Evolutionary conservation across 257 asterid species (phyloP).

Genomic region (Gardenia jasminoides): DNA sequence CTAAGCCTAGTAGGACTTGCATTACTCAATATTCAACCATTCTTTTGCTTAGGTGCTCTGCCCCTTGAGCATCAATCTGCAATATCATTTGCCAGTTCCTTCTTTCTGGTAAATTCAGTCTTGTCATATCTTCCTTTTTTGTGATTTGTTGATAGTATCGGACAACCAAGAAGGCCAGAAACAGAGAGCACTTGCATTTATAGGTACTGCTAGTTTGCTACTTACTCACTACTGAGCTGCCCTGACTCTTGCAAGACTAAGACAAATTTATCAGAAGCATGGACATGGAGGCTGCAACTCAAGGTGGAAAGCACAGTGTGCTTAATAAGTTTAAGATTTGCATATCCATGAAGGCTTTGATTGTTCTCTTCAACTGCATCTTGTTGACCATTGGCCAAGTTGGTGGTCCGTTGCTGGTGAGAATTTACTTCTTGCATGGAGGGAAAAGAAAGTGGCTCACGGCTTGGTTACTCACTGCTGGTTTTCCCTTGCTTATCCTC

Average conservation of each 20-base stretch:
- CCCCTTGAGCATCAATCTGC: not conserved
- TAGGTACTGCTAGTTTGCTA: not conserved
- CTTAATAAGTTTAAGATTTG: not conserved
- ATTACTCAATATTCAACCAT: not conserved
- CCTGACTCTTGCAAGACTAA: not conserved
- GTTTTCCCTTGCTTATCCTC: slow-evolving; percentile 32
- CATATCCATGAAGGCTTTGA: slow-evolving; percentile 21
- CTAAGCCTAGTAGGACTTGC: not conserved
- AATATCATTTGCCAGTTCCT: not conserved
- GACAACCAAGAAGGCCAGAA: not conserved
- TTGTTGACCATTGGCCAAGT: slow-evolving; percentile 30
- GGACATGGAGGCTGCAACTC: not conserved
- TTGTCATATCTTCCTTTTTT: too few species aligned
- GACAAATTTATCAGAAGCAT: not conserved
- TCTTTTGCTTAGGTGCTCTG: not conserved
- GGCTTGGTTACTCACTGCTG: slow-evolving; percentile 34
- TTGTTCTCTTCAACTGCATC: slow-evolving; percentile 21
- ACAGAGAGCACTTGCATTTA: too few species aligned
- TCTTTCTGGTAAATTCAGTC: too few species aligned
- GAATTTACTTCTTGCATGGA: slow-evolving; percentile 32
- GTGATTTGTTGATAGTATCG: too few species aligned
- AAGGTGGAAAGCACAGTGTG: not conserved
- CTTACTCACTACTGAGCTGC: not conserved
- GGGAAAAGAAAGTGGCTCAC: slow-evolving; percentile 36
- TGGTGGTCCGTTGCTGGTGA: slow-evolving; percentile 29